Base-by-base conservation (phyloP, 306 rosid species). In the Glycine tomentella region DNA sequence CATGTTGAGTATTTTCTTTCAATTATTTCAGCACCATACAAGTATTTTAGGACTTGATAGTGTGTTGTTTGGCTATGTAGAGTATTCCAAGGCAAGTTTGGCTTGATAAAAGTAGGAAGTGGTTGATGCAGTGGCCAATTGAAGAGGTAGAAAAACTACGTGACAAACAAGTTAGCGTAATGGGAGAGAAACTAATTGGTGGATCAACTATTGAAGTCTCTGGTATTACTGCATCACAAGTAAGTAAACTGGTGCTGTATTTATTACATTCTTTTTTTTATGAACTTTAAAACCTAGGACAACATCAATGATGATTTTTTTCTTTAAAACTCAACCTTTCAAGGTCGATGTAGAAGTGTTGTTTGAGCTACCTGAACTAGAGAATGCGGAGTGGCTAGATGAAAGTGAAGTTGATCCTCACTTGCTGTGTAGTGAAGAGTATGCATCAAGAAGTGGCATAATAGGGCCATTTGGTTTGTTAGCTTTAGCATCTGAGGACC, bases 341-440 rank as follows among this genome's bases (percentile, higher is more conserved):
- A 79, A 92, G 97, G 95, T 86, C 5, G 95, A 92, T 76, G 84
- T 90, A 66, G 93, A 92, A 61, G 91, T 90, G 69, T 31, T 81
- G 13, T 90, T 90, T 75, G 88, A 86, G 49, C 66, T 87, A 48
- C 80, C 84, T 5, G 84, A 83, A n/a, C 25, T 86, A 5, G 81
- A 87, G 58, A 80, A 79, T 42, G 89, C 85, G 0, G 91, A 89
- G 81, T 65, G 17, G 69, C 40, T 87, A 59, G 86, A 86, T 44
- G 65, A 86, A 1, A 80, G 15, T 45, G 75, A 73, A 83, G 71
- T 83, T 77, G 90, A 90, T 83, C 87, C 93, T 5, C 84, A 86
- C 44, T 7, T 84, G 64, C 70, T 89, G 12, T 90, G 94, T 61
- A 81, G 86, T 50, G 69, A 89, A 75, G 84, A 83, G 76, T 38